Conservation (phyloP, 108 stramenopile species). For the Skeletonema marinoi region DNA sequence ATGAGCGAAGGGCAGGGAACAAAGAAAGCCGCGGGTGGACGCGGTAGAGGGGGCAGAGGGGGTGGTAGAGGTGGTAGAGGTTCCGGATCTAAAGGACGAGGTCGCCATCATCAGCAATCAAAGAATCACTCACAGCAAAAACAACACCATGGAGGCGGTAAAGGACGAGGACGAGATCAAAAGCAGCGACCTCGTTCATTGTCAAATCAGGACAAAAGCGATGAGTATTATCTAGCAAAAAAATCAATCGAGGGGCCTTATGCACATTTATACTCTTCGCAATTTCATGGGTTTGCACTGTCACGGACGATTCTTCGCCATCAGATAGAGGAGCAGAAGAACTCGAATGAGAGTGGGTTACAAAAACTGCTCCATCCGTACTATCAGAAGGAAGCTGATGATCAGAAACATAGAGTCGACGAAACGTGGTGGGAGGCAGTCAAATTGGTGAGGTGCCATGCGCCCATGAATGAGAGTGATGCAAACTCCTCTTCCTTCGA, state of each 20-base stretch:
- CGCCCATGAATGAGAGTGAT: conserved; percentile 17
- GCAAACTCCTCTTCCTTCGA: conserved; percentile 29
- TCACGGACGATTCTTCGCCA: conserved; percentile 26
- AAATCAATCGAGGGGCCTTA: conserved; percentile 34
- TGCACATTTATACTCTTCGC: conserved; percentile 42
- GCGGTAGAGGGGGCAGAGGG: conserved; percentile 10
- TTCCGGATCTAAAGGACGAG: conserved; percentile 1
- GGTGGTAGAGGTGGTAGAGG: conserved; percentile 1
- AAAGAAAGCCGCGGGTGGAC: not conserved
- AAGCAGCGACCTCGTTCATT: conserved; percentile 26
- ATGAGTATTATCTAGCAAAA: conserved; percentile 1
- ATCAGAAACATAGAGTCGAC: not conserved
- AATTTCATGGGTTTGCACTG: conserved; percentile 40
- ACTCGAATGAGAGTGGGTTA: conserved; percentile 5
- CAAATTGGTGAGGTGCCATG: conserved; percentile 38
- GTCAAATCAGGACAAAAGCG: conserved; percentile 7
- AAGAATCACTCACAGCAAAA: not conserved
- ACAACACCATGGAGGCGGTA: conserved; percentile 11
- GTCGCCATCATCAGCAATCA: conserved; percentile 1
- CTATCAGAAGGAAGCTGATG: not conserved
- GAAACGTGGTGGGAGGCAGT: conserved; percentile 43
- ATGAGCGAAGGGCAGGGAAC: not conserved
- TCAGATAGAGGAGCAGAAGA: conserved; percentile 7
- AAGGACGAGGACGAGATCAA: not conserved
- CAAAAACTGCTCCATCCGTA: not conserved